These are phyloP conservation scores for Saccharomycopsis javanensis DNA, from an alignment of 805 yeast genomes.

Conservation along the genomic window DNA sequence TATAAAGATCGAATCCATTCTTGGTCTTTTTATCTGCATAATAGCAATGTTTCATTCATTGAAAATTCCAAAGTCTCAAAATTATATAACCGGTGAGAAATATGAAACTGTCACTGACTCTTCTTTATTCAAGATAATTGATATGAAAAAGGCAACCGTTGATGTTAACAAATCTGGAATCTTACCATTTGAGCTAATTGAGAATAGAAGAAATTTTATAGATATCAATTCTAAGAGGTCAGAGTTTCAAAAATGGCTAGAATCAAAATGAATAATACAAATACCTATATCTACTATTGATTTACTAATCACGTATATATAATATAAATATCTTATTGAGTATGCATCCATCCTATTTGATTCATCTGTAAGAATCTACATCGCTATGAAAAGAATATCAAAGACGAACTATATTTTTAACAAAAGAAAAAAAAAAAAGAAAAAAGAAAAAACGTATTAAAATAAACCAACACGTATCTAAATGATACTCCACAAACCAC, in stretches of 20 bases:
- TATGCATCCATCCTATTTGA: not conserved
- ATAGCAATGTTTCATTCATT: slow-evolving; percentile 31
- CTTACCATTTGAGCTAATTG: slow-evolving; percentile 37
- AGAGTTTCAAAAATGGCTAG: slow-evolving; percentile 23
- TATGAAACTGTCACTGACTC: slow-evolving; percentile 13
- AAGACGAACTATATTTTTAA: not conserved
- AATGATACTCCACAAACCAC: too few relatives aligned
- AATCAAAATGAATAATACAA: not conserved
- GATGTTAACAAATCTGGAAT: slow-evolving; percentile 40
- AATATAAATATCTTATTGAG: not conserved
- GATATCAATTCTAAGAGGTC: slow-evolving; percentile 38
- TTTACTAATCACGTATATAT: not conserved
- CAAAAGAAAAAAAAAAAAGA: not conserved
- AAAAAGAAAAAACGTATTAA: not conserved
- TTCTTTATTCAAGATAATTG: slow-evolving; percentile 35
- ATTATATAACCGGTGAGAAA: slow-evolving; percentile 25
- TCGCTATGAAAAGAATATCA: not conserved
- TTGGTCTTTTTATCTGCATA: slow-evolving; percentile 37
- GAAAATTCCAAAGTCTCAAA: slow-evolving; percentile 21
- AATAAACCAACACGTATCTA: not conserved
- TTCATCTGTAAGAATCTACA: not conserved
- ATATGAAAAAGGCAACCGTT: slow-evolving; percentile 38
- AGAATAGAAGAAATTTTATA: slow-evolving; percentile 42
- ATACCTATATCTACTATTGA: too few relatives aligned
- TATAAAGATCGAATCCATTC: slow-evolving; percentile 39